Evolutionary conservation across 2,329 filamentous ascomycete species (phyloP).

Genomic region (Rosellinia necatrix): DNA sequence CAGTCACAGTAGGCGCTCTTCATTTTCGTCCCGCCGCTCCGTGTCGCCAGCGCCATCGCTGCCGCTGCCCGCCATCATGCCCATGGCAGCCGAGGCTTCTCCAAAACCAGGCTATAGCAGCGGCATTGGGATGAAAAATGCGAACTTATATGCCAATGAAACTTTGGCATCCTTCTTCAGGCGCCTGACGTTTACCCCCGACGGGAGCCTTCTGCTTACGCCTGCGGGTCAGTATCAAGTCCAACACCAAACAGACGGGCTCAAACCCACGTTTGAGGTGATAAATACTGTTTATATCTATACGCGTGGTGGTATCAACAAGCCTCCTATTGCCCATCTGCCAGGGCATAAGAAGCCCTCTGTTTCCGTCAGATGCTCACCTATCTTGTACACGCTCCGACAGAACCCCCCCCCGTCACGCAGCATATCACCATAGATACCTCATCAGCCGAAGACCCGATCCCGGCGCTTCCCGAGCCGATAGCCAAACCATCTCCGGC

Average conservation of each 20-base stretch:
- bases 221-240: constrained; percentile 95
- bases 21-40: constrained; percentile 85
- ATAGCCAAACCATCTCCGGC: constrained; percentile 65
- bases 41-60: constrained; percentile 92
- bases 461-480: constrained; percentile 83
- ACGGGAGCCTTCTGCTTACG: constrained; percentile 90
- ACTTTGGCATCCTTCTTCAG: constrained; percentile 97
- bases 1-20: constrained; percentile 91
- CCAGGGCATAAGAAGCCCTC: constrained; percentile 98
- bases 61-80: constrained; percentile 93
- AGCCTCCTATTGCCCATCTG: constrained; percentile 90
- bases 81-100: constrained; percentile 86
- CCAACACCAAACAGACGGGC: constrained; percentile 65
- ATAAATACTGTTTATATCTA: constrained; percentile 99
- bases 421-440: constrained; percentile 96
- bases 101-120: constrained; percentile 70
- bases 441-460: constrained; percentile 81
- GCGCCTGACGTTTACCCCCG: constrained; percentile 89
- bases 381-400: constrained; percentile 82
- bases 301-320: constrained; percentile 93
- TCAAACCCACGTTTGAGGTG: constrained; percentile 79
- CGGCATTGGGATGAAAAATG: constrained; percentile 74
- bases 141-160: constrained; percentile 93
- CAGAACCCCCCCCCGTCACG: constrained; percentile 68
- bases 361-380: constrained; percentile 92